Conservation (phyloP, 2,329 filamentous ascomycete genomes). For the Fusarium sp. region DNA sequence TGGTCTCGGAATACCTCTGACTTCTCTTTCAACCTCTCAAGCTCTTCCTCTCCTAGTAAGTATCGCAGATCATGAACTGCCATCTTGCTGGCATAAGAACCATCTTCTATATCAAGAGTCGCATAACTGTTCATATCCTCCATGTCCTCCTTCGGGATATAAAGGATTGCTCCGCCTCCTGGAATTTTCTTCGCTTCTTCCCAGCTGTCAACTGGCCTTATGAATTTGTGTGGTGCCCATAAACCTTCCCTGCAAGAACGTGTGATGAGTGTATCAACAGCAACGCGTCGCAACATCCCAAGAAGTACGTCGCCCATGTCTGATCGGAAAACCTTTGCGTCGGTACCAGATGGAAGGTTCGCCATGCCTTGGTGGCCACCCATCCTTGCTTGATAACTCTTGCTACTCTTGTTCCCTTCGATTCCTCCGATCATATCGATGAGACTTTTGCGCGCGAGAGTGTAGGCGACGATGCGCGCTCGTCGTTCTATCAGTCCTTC, state of each 20-base stretch:
- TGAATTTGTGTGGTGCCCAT: conserved; percentile 48
- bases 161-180: conserved; percentile 59
- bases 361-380: conserved; percentile 43
- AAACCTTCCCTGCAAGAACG: conserved; percentile 12
- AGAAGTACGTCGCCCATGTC: conserved; percentile 68
- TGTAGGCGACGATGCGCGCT: conserved; percentile 37
- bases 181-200: conserved; percentile 53
- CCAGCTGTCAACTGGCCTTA: conserved; percentile 55
- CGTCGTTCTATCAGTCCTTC: conserved; percentile 1
- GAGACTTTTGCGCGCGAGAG: conserved; percentile 43
- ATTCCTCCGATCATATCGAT: conserved; percentile 39
- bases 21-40: conserved; percentile 51
- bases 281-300: conserved; percentile 58
- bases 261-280: conserved; percentile 56
- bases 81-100: conserved; percentile 50
- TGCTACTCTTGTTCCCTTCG: neutral
- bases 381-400: conserved; percentile 13
- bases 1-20: conserved; percentile 49
- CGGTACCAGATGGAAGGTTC: neutral
- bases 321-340: conserved; percentile 48
- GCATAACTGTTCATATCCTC: conserved; percentile 52
- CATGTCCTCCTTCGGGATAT: conserved; percentile 44
- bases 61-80: conserved; percentile 62
- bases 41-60: conserved; percentile 61
- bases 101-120: conserved; percentile 54